Conservation (phyloP, 2,329 filamentous ascomycete genomes). For the Diaporthe sp. region DNA sequence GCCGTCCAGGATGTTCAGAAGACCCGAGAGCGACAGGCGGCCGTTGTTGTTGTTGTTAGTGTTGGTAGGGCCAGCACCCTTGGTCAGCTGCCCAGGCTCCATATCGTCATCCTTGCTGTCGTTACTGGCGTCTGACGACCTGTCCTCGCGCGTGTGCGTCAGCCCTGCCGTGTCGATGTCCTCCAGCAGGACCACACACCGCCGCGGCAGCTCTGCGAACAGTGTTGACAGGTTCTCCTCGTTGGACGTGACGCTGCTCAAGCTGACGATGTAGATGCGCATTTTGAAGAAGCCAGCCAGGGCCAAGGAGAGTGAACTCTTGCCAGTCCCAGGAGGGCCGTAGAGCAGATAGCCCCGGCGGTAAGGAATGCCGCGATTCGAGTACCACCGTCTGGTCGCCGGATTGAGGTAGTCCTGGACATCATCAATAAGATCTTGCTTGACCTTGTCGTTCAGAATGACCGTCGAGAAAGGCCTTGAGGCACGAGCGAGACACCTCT, state of each 20-base stretch:
- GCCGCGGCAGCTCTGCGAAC: constrained; percentile 76
- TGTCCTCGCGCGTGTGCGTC: constrained; percentile 68
- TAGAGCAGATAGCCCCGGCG: constrained; percentile 86
- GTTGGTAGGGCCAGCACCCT: constrained; percentile 14
- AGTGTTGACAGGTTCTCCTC: constrained; percentile 76
- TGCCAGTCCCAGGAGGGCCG: constrained; percentile 85
- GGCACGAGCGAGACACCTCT: constrained; percentile 72
- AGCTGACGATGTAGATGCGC: constrained; percentile 79
- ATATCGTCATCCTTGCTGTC: constrained; percentile 43
- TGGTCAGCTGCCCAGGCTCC: constrained; percentile 30
- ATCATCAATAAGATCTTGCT: constrained; percentile 72
- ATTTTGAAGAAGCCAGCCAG: constrained; percentile 79
- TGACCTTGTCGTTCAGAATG: constrained; percentile 73
- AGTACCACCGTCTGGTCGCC: constrained; percentile 81
- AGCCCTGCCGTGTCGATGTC: constrained; percentile 83
- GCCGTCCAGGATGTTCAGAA: constrained; percentile 87
- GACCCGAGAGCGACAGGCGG: constrained; percentile 78
- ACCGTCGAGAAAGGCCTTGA: constrained; percentile 76
- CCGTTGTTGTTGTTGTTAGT: constrained; percentile 45
- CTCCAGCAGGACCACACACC: constrained; percentile 81
- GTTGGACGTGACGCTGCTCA: constrained; percentile 73
- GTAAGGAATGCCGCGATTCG: constrained; percentile 87
- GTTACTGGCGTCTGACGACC: constrained; percentile 20
- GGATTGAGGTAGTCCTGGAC: constrained; percentile 75
- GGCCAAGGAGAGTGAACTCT: constrained; percentile 79